phyloP scores from a whole-genome alignment of 1,284 basidiomycete species.

The Grifola frondosa region DNA sequence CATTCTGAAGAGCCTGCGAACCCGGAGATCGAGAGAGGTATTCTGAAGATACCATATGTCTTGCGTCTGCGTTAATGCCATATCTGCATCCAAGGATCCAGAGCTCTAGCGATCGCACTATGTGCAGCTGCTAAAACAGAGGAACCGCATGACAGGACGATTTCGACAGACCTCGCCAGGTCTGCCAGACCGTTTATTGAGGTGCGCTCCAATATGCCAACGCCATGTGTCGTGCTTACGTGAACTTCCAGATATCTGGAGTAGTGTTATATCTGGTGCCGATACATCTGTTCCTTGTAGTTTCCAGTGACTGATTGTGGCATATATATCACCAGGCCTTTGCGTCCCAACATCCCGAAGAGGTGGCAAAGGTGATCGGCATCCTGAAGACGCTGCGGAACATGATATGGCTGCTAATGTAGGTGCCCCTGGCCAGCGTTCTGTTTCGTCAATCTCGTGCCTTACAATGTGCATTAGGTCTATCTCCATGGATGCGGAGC shows the following conservation, averaged over 20 bases:
- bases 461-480: constrained; percentile 45
- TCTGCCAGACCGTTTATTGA: constrained; percentile 66
- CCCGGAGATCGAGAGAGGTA: no score
- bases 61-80: no score
- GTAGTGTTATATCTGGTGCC: constrained; percentile 84
- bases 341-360: no score
- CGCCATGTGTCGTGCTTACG: not conserved
- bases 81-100: no score
- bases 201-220: constrained; percentile 44
- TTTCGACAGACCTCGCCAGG: constrained; percentile 68
- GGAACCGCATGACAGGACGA: constrained; percentile 61
- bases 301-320: no score
- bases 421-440: constrained; percentile 21
- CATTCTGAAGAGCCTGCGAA: no score
- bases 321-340: no score
- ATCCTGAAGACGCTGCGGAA: constrained; percentile 85
- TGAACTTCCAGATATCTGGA: constrained; percentile 83
- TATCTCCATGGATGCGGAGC: constrained; percentile 83
- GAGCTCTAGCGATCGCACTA: no score
- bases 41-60: no score
- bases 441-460: not conserved
- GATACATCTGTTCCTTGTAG: no score
- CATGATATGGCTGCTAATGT: constrained; percentile 99
- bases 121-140: no score
- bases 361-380: constrained; percentile 87